Evolutionary conservation across 176 grass and related monocot species (phyloP).

Genomic region (Zizania latifolia): DNA sequence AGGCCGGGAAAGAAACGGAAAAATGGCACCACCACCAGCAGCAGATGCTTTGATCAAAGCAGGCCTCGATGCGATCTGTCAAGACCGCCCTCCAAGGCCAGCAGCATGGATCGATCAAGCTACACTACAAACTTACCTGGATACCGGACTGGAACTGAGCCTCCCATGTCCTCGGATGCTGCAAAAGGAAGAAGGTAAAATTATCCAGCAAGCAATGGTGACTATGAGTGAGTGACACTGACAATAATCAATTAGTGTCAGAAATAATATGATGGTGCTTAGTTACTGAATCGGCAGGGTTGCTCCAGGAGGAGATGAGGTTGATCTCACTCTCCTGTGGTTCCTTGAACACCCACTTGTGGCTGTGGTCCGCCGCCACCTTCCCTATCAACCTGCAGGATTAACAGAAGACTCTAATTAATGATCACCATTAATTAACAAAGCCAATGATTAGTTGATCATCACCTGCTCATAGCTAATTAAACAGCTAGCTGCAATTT

Average conservation of each 20-base stretch:
- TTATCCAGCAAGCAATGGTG: no score
- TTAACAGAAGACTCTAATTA: neutral
- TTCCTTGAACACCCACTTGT: conserved; percentile 98
- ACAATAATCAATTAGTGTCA: neutral
- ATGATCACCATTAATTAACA: neutral
- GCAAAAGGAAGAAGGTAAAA: neutral
- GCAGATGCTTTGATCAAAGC: conserved; percentile 1
- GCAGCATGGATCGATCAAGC: no score
- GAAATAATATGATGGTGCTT: neutral
- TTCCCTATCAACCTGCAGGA: conserved; percentile 81
- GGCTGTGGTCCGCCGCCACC: conserved; percentile 97
- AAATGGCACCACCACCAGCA: conserved; percentile 1
- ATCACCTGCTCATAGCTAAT: neutral
- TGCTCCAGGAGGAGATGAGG: conserved; percentile 78
- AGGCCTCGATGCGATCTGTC: conserved; percentile 38
- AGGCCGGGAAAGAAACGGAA: neutral
- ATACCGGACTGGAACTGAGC: conserved; percentile 93
- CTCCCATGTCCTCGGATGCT: conserved; percentile 99
- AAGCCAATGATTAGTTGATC: neutral
- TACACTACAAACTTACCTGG: conserved; percentile 45
- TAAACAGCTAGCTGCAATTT: neutral
- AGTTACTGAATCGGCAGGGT: conserved; percentile 86
- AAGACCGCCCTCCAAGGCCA: conserved; percentile 5
- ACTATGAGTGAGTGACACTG: no score
- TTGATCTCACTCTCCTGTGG: conserved; percentile 55